Evolutionary conservation across 371 early-diverging fungal species (phyloP), one percentile per base, ranked within the genome.

Genomic region (Rhizopus sp.): DNA sequence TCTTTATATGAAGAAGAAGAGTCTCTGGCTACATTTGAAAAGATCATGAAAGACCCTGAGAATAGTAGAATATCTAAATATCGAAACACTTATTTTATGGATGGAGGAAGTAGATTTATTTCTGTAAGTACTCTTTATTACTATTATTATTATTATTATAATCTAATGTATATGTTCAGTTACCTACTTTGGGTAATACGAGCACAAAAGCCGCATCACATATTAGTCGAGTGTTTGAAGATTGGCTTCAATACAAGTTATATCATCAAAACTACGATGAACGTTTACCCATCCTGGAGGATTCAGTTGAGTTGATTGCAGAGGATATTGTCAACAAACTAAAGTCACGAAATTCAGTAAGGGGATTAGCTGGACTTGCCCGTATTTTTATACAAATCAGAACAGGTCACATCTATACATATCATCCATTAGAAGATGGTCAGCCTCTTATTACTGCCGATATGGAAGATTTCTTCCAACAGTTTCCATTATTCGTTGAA

Each of bases 401-500:
- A 49, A 62, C 66, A 13, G 72, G 69, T 5, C 69, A 72, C 55
- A 56, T 65, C 8, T 72, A 68, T 33, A 63, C 60, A 8, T 68
- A 68, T 50, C 69, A 68, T 49, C 61, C 63, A 46, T 49, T 62
- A 8, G 69, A 72, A 41, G 67, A 69, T 50, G 72, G 72, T 23
- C 66, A 72, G 23, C 69, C 66, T 4, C 46, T 72, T 10, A 65
- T 66, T 13, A 65, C 66, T 7, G 63, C 63, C 10, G 69, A 72
- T 48, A 66, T 68, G 69, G 69, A 72, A 17, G 72, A 66, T 23
- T 68, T 72, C 34, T 72, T 72, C 50, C 69, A 72, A 23, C 69
- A 72, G 15, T 72, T 69, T 48, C 72, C 72, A 5, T 50, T 72
- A 12, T 72, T 68, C 61, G 63, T 68, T 8, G 72, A 68, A 52